Evolutionary conservation across 2,329 filamentous ascomycete species (phyloP).

Genomic region (Claviceps capensis): DNA sequence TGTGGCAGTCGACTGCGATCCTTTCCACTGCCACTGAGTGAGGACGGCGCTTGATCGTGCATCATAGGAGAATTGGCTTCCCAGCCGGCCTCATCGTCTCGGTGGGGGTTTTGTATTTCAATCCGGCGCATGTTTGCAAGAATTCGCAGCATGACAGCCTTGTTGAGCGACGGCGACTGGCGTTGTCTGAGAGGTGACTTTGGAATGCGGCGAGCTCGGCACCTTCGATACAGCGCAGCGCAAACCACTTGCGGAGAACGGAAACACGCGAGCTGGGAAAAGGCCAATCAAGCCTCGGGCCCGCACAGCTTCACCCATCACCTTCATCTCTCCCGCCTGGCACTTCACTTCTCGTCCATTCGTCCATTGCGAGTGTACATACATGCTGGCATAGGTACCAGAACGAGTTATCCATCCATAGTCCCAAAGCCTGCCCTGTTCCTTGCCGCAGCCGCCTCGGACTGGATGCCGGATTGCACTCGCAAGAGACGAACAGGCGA

Average conservation of each 20-base stretch:
- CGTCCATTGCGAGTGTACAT: no score
- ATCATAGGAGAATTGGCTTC: background rate
- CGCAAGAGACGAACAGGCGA: background rate
- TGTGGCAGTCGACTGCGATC: background rate
- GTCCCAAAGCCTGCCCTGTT: no score
- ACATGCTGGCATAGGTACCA: no score
- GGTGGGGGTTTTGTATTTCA: background rate
- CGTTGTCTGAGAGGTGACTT: background rate
- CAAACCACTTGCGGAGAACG: constrained; percentile 1
- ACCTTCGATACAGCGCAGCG: constrained; percentile 2
- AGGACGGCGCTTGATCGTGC: background rate
- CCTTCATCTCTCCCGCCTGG: no score
- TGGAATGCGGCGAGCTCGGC: constrained; percentile 7
- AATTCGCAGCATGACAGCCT: no score
- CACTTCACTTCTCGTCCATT: no score
- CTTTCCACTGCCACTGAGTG: no score
- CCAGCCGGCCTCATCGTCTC: background rate
- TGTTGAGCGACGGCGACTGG: background rate
- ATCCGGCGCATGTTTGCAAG: no score
- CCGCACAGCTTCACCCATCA: no score
- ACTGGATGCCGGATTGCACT: no score
- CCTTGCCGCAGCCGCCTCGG: no score
- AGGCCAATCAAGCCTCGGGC: background rate
- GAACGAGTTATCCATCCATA: no score
- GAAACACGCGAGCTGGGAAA: background rate